Conservation (phyloP, 2,329 filamentous ascomycete genomes). For the Aureobasidium vineae region DNA sequence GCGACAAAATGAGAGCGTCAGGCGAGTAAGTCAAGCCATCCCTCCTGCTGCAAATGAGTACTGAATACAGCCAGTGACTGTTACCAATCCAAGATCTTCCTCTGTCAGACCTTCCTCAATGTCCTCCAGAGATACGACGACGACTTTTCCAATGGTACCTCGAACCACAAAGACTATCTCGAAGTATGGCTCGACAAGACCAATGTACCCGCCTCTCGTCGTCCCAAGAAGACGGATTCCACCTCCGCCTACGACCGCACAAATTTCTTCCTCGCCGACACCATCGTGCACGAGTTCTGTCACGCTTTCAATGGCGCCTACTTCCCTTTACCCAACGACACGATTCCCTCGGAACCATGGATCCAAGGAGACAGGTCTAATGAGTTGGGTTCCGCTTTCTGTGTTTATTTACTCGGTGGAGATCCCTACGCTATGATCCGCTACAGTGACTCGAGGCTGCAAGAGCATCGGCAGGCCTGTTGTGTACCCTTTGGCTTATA, state of each 20-base stretch:
- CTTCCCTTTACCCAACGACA: neutral
- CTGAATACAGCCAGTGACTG: neutral
- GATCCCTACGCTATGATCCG: neutral
- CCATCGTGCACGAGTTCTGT: neutral
- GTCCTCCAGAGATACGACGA: neutral
- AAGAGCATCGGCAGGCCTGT: neutral
- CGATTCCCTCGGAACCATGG: neutral
- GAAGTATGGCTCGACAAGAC: neutral
- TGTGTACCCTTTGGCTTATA: neutral
- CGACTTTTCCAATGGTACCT: neutral
- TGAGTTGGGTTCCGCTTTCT: neutral
- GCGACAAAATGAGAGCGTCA: neutral
- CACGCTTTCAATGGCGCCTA: neutral
- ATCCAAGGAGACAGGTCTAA: conserved; percentile 1
- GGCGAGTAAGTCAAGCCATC: neutral
- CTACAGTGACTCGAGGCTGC: neutral
- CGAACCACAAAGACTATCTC: neutral
- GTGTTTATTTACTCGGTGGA: neutral
- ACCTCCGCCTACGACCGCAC: neutral
- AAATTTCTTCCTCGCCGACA: neutral
- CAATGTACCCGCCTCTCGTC: neutral
- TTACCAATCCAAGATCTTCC: neutral
- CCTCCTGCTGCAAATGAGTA: neutral
- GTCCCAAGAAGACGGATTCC: neutral
- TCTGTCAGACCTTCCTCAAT: neutral